Conservation (phyloP, 164 flowering plant genomes). For the Nymphaea colorata region DNA sequence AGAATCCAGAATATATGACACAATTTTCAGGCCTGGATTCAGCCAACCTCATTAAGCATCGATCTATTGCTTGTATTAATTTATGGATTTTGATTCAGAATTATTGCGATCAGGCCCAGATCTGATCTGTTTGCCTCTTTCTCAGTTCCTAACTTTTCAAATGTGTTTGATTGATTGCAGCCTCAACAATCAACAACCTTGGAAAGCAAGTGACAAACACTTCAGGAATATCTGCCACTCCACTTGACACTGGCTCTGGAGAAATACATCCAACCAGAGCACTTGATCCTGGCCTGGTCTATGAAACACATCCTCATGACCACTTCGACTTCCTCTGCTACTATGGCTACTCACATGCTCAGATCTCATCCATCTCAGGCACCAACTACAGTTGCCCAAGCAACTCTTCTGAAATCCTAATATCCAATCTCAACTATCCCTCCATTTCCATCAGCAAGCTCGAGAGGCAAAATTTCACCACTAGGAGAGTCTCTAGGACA, state of each 20-base stretch:
- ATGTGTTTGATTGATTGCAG: slow-evolving; percentile 21
- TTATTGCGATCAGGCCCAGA: no score
- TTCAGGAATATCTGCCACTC: slow-evolving; percentile 31
- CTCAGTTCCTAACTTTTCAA: no score
- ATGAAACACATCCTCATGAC: slow-evolving; percentile 45
- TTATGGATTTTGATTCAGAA: no score
- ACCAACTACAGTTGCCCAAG: slow-evolving; percentile 49
- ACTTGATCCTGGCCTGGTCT: slow-evolving; percentile 65
- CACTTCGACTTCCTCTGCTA: slow-evolving; percentile 56
- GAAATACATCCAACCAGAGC: slow-evolving; percentile 59
- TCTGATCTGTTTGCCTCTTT: no score
- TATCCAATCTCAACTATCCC: slow-evolving; percentile 65
- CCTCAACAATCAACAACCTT: slow-evolving; percentile 37
- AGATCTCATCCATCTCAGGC: slow-evolving; percentile 32
- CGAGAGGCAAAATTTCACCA: slow-evolving; percentile 1
- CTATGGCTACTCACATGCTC: slow-evolving; percentile 38
- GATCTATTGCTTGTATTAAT: no score
- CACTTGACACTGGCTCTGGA: slow-evolving; percentile 68
- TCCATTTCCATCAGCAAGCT: slow-evolving; percentile 59
- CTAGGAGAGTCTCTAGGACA: slow-evolving; percentile 24
- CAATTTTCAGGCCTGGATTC: no score
- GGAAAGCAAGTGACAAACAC: slow-evolving; percentile 38
- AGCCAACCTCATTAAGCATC: no score
- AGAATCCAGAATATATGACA: no score
- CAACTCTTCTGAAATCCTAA: slow-evolving; percentile 26